Percentiles rank a stretch among this genome's conserved stretches.
Evolutionary conservation across 2,329 filamentous ascomycete species (phyloP).

Genomic region (Colletotrichum chlorophyti): DNA sequence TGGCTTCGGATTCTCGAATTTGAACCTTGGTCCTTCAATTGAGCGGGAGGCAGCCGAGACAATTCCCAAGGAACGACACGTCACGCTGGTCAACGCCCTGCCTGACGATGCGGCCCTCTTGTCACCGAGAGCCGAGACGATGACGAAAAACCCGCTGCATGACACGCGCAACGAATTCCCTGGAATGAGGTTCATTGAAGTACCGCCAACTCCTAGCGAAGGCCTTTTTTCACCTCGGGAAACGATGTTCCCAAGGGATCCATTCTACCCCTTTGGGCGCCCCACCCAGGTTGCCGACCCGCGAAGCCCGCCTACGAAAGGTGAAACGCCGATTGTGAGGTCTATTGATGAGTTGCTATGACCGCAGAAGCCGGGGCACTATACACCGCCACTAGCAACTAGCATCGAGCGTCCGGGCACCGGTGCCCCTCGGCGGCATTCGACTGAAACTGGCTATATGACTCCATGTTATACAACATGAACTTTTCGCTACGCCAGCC

Average conservation of each 20-base stretch:
- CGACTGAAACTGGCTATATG: conserved; percentile 8
- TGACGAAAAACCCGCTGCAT: conserved; percentile 73
- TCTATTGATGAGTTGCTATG: conserved; percentile 82
- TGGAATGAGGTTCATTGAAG: conserved; percentile 60
- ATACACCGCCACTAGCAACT: conserved; percentile 18
- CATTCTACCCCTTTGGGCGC: conserved; percentile 58
- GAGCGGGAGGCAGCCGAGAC: conserved; percentile 33
- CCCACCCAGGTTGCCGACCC: conserved; percentile 67
- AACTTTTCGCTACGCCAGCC: not conserved
- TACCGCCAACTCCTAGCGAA: conserved; percentile 58
- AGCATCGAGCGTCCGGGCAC: conserved; percentile 6
- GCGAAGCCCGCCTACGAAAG: conserved; percentile 76
- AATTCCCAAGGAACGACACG: conserved; percentile 40
- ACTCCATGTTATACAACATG: conserved; percentile 7
- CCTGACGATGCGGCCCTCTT: conserved; percentile 64
- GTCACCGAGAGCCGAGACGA: conserved; percentile 75
- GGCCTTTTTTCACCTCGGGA: conserved; percentile 61
- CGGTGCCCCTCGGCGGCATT: conserved; percentile 13
- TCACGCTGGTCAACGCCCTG: conserved; percentile 42
- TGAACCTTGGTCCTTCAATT: conserved; percentile 37
- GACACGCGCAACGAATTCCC: conserved; percentile 48
- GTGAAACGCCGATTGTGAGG: conserved; percentile 76
- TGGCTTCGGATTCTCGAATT: conserved; percentile 50
- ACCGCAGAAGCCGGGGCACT: conserved; percentile 31
- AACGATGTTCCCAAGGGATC: conserved; percentile 60